phyloP scores from a whole-genome alignment of 768 basidiomycete species.

The Trametes punicea region DNA sequence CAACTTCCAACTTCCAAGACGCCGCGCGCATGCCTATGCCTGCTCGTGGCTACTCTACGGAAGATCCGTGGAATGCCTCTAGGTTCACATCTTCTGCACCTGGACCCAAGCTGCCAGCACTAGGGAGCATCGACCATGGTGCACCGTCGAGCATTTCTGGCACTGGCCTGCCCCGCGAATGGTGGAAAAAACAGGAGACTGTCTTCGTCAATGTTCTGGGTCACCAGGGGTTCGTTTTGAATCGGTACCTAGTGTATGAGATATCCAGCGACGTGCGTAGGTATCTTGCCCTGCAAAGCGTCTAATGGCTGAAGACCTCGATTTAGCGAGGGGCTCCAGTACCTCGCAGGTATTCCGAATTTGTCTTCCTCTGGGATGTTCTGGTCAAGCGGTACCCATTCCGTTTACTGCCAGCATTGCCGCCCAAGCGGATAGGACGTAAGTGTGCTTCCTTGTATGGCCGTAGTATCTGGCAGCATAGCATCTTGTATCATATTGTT shows the following conservation, averaged over 20 bases:
- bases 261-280: slow-evolving; percentile 68
- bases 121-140: slow-evolving; percentile 39
- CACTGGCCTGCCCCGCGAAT: slow-evolving; percentile 70
- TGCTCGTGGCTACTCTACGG: slow-evolving; percentile 52
- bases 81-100: slow-evolving; percentile 20
- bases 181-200: slow-evolving; percentile 83
- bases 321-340: slow-evolving; percentile 63
- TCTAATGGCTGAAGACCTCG: not conserved
- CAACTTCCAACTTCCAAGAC: slow-evolving; percentile 45
- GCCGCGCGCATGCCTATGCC: slow-evolving; percentile 35
- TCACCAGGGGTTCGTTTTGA: slow-evolving; percentile 90
- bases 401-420: slow-evolving; percentile 80
- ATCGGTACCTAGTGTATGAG: slow-evolving; percentile 83
- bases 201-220: slow-evolving; percentile 73
- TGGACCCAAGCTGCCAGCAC: slow-evolving; percentile 15
- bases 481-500: no score
- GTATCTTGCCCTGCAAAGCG: slow-evolving; percentile 4
- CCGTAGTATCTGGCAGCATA: no score
- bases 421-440: slow-evolving; percentile 93
- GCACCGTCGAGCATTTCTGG: slow-evolving; percentile 61
- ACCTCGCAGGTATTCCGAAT: slow-evolving; percentile 88
- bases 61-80: slow-evolving; percentile 53
- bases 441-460: slow-evolving; percentile 32
- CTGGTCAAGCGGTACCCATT: slow-evolving; percentile 88
- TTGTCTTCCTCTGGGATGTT: slow-evolving; percentile 85